Evolutionary conservation across 108 stramenopile genomes (phyloP).

Genomic region (Stephanodiscus minutulus): DNA sequence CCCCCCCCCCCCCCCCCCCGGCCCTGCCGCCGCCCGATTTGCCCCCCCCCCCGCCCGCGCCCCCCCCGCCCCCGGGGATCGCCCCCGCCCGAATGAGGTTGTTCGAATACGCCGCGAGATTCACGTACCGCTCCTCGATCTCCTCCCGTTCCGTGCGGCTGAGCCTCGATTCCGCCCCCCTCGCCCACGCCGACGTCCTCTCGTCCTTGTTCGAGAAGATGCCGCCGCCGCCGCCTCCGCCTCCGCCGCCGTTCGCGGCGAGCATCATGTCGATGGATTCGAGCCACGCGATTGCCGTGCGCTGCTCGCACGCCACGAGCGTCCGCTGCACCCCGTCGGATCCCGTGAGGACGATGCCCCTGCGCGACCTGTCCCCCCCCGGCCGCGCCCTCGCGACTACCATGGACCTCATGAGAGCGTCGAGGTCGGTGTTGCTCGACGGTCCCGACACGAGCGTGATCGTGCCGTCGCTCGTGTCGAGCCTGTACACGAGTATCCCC

Average conservation of each 20-base stretch:
- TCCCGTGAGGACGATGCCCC: conserved; percentile 63
- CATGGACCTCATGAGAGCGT: conserved; percentile 50
- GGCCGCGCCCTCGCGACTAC: conserved; percentile 61
- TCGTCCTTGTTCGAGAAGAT: too few relatives aligned
- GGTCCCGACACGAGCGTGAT: conserved; percentile 63
- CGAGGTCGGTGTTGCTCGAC: conserved; percentile 59
- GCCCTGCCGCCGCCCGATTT: background rate
- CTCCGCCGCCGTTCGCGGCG: conserved; percentile 32
- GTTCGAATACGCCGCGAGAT: conserved; percentile 80
- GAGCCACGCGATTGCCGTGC: conserved; percentile 84
- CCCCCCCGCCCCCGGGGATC: conserved; percentile 26
- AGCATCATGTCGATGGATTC: conserved; percentile 84
- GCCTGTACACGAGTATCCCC: conserved; percentile 79
- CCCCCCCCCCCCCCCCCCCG: background rate
- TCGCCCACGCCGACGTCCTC: conserved; percentile 30
- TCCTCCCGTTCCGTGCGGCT: conserved; percentile 60
- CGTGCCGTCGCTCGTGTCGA: conserved; percentile 73
- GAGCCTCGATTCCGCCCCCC: conserved; percentile 41
- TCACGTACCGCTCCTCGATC: conserved; percentile 81
- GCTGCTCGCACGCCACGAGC: conserved; percentile 81
- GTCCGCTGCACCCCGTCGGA: conserved; percentile 49
- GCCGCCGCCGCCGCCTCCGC: conserved; percentile 2
- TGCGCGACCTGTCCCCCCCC: conserved; percentile 49
- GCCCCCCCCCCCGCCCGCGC: background rate
- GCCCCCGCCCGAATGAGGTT: conserved; percentile 78